Percentiles rank a stretch among this genome's conserved stretches.
These are phyloP conservation scores for Aspergillus steynii DNA, from an alignment of 495 filamentous ascomycete genomes.

Conservation along the genomic window DNA sequence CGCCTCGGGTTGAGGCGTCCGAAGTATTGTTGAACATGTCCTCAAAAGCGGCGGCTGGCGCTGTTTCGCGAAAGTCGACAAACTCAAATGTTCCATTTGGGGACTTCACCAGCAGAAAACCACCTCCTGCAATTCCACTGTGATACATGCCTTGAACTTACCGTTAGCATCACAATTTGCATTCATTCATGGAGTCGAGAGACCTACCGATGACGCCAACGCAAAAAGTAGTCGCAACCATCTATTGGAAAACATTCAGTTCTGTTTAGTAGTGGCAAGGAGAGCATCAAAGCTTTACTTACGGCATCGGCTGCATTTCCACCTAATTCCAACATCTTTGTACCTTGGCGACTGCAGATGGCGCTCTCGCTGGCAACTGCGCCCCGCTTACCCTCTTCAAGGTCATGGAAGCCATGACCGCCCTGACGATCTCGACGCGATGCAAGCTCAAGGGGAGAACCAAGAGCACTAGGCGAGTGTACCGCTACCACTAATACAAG, in stretches of 20 bases:
- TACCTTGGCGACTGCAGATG: constrained; percentile 75
- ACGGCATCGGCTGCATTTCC: constrained; percentile 77
- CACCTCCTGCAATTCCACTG: constrained; percentile 85
- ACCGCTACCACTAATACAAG: constrained; percentile 23
- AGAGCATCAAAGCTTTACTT: constrained; percentile 16
- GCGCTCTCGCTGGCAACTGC: constrained; percentile 79
- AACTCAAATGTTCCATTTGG: constrained; percentile 66
- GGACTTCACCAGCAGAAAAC: constrained; percentile 76
- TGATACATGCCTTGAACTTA: constrained; percentile 70
- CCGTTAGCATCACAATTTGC: background rate
- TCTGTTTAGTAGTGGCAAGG: background rate
- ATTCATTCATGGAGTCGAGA: background rate
- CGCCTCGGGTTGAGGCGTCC: constrained; percentile 50
- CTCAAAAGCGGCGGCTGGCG: constrained; percentile 71
- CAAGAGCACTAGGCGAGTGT: constrained; percentile 25
- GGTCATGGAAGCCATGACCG: background rate
- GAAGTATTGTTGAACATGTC: constrained; percentile 76
- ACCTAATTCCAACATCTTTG: constrained; percentile 65
- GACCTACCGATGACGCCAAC: constrained; percentile 67
- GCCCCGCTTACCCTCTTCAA: constrained; percentile 52
- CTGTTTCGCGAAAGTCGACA: constrained; percentile 85
- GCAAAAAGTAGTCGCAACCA: constrained; percentile 71
- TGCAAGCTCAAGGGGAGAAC: constrained; percentile 25
- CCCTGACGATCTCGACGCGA: constrained; percentile 2
- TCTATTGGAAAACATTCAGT: constrained; percentile 27